Evolutionary conservation across 768 basidiomycete genomes (phyloP).

Genomic region (Lentinula guzmanii): DNA sequence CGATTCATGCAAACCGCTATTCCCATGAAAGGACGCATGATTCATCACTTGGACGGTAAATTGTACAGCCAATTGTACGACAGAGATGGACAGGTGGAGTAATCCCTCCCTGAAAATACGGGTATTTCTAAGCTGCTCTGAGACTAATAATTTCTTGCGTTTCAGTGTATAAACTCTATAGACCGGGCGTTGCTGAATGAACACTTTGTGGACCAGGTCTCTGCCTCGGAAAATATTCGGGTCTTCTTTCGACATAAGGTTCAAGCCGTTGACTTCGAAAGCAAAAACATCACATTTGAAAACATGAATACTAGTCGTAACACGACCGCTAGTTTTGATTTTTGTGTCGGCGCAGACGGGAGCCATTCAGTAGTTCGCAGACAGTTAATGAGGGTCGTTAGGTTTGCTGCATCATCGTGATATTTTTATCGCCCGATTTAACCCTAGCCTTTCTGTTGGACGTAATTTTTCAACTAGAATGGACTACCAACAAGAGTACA

Average conservation of each 20-base stretch:
- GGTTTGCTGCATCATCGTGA: conserved; percentile 46
- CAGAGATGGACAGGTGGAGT: conserved; percentile 75
- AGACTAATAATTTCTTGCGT: conserved; percentile 15
- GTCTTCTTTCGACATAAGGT: conserved; percentile 82
- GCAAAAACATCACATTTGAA: conserved; percentile 46
- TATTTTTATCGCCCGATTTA: conserved; percentile 13
- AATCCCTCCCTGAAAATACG: conserved; percentile 6
- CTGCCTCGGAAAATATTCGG: conserved; percentile 54
- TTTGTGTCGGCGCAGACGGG: conserved; percentile 91
- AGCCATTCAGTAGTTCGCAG: conserved; percentile 87
- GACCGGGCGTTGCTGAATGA: conserved; percentile 86
- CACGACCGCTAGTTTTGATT: conserved; percentile 53
- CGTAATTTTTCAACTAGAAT: conserved; percentile 47
- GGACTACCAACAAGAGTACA: conserved; percentile 93
- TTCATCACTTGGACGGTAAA: conserved; percentile 70
- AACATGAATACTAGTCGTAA: conserved; percentile 39
- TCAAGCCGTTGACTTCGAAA: conserved; percentile 67
- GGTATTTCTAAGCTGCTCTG: conserved; percentile 9
- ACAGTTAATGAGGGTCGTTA: conserved; percentile 92
- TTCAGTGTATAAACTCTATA: conserved; percentile 90
- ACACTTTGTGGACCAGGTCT: conserved; percentile 71
- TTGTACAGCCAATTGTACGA: conserved; percentile 86
- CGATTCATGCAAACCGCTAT: conserved; percentile 75
- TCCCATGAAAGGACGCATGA: conserved; percentile 95
- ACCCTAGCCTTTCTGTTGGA: neutral